A percentile compares a stretch with the other conserved stretches of the same genome.
Evolutionary conservation across 2,329 filamentous ascomycete species (phyloP).

Genomic region (Colletotrichum sp.): DNA sequence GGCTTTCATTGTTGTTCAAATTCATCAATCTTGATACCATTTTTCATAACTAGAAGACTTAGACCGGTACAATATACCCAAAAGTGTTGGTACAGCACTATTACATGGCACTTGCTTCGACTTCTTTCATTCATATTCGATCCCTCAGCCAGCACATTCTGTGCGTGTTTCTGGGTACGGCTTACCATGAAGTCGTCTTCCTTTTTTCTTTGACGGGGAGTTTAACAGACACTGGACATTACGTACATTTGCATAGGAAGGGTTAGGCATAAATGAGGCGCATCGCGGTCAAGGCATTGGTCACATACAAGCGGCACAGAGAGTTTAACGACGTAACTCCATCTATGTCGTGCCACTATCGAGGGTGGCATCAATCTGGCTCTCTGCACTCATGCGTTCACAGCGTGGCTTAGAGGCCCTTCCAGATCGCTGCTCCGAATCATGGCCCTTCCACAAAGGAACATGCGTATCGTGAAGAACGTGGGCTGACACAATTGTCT

Average conservation of each 20-base stretch:
- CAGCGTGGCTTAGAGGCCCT: not conserved
- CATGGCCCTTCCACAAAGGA: not conserved
- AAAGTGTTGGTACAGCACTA: not conserved
- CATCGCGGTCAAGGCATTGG: not conserved
- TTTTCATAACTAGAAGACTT: not conserved
- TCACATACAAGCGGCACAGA: not conserved
- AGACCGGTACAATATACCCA: not conserved
- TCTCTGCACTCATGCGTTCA: not conserved
- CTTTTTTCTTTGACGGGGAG: not conserved
- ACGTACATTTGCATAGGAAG: not conserved
- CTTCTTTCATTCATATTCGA: not conserved
- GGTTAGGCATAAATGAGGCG: not conserved
- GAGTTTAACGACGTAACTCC: not conserved
- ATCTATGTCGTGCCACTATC: not conserved
- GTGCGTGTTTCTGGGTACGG: not conserved
- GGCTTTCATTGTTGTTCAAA: not conserved
- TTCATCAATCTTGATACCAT: not conserved
- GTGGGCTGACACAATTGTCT: not conserved
- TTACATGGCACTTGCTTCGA: not conserved
- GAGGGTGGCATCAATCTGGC: not conserved
- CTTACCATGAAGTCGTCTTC: not conserved
- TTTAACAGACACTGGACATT: not conserved
- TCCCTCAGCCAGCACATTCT: not conserved
- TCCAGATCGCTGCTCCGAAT: not conserved
- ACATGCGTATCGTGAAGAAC: not conserved